phyloP scores from a whole-genome alignment of 306 rosid species.

The Malus fusca region DNA sequence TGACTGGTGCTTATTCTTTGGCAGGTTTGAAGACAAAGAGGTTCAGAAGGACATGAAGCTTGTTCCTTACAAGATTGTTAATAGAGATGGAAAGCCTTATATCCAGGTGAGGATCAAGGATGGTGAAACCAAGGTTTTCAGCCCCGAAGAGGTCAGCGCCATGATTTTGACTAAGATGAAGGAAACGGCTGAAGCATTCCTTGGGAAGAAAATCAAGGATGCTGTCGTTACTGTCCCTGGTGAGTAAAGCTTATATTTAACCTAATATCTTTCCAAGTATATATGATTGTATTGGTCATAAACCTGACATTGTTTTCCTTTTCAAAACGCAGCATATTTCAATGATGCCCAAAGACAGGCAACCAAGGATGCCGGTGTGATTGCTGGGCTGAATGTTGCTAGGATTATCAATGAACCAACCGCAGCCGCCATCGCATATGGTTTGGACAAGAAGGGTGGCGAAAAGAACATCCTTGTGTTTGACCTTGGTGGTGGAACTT shows the following conservation, averaged over 20 bases:
- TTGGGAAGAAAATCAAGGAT: slow-evolving; percentile 81
- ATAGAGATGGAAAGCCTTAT: slow-evolving; percentile 95
- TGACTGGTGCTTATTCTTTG: slow-evolving; percentile 3
- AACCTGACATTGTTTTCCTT: background rate
- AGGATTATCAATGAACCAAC: slow-evolving; percentile 97
- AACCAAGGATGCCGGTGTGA: slow-evolving; percentile 97
- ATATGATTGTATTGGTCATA: background rate
- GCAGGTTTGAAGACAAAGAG: slow-evolving; percentile 88
- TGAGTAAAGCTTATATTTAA: slow-evolving; percentile 13
- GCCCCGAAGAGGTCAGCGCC: slow-evolving; percentile 96
- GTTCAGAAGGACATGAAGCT: slow-evolving; percentile 88
- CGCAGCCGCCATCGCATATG: slow-evolving; percentile 96
- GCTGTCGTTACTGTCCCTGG: slow-evolving; percentile 98
- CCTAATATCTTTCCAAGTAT: background rate
- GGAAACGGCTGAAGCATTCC: slow-evolving; percentile 97
- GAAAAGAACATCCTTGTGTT: slow-evolving; percentile 98
- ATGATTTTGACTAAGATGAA: slow-evolving; percentile 86
- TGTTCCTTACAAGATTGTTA: slow-evolving; percentile 85
- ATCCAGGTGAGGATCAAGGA: slow-evolving; percentile 79
- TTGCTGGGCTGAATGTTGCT: slow-evolving; percentile 94
- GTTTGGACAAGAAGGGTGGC: slow-evolving; percentile 96
- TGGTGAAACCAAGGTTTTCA: slow-evolving; percentile 92
- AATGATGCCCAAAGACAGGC: slow-evolving; percentile 99
- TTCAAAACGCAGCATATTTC: slow-evolving; percentile 67
- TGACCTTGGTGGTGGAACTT: slow-evolving; percentile 98